Evolutionary conservation across 768 basidiomycete species (phyloP).

Genomic region (Mycena venus): DNA sequence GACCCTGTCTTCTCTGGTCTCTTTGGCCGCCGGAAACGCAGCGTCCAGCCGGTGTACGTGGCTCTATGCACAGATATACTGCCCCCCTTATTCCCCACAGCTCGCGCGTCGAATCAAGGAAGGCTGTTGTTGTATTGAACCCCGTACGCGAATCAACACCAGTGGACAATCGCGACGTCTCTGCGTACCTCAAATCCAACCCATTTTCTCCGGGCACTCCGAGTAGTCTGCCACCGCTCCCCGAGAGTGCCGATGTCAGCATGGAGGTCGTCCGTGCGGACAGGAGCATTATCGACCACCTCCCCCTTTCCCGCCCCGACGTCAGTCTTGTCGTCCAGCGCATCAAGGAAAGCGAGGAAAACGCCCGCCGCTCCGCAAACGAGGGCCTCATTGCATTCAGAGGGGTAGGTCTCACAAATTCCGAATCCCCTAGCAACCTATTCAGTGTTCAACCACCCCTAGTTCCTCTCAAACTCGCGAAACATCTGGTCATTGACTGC

Average conservation of each 20-base stretch:
- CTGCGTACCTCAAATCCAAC: slow-evolving; percentile 61
- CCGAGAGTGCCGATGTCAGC: slow-evolving; percentile 49
- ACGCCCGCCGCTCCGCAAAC: slow-evolving; percentile 47
- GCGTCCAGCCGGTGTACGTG: slow-evolving; percentile 50
- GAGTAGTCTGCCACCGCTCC: slow-evolving; percentile 55
- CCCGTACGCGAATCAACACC: slow-evolving; percentile 64
- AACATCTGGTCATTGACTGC: slow-evolving; percentile 72
- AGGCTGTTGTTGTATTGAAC: slow-evolving; percentile 36
- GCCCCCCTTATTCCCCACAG: slow-evolving; percentile 30
- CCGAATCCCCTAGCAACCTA: background rate
- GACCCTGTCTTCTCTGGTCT: slow-evolving; percentile 71
- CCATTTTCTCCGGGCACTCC: slow-evolving; percentile 59
- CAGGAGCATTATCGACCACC: slow-evolving; percentile 54
- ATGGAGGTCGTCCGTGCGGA: slow-evolving; percentile 36
- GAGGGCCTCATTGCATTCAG: slow-evolving; percentile 53
- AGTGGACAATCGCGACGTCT: slow-evolving; percentile 65
- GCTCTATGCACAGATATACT: slow-evolving; percentile 27
- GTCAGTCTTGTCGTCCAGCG: slow-evolving; percentile 47
- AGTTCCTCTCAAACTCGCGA: slow-evolving; percentile 76
- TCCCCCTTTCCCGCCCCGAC: slow-evolving; percentile 46
- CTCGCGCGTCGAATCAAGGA: slow-evolving; percentile 45
- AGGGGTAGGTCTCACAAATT: slow-evolving; percentile 38
- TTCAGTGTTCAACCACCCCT: slow-evolving; percentile 17
- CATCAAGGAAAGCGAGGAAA: slow-evolving; percentile 50
- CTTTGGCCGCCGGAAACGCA: slow-evolving; percentile 59